Conservation (phyloP, 1,284 basidiomycete genomes). For the Agroathelia rolfsii region DNA sequence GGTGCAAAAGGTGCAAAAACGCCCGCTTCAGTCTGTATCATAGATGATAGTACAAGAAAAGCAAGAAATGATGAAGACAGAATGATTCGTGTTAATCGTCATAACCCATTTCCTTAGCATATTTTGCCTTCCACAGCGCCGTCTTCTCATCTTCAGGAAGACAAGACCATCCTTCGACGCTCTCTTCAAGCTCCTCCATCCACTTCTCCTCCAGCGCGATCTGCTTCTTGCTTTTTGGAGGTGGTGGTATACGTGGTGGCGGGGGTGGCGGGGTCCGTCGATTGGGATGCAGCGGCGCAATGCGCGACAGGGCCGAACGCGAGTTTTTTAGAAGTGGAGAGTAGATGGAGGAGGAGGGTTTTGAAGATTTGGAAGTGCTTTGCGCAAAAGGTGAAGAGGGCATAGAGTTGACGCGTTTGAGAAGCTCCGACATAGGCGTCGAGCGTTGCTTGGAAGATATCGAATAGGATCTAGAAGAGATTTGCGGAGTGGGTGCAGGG, state of each 20-base stretch:
- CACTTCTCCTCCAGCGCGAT: conserved; percentile 64
- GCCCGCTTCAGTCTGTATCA: too few species aligned
- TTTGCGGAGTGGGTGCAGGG: background rate
- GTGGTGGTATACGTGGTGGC: conserved; percentile 49
- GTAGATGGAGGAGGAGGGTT: conserved; percentile 26
- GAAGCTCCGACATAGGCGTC: conserved; percentile 64
- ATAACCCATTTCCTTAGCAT: conserved; percentile 51
- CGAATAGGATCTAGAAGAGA: background rate
- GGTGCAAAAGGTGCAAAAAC: too few species aligned
- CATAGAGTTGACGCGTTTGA: conserved; percentile 56
- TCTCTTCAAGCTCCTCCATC: conserved; percentile 68
- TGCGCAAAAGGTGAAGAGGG: conserved; percentile 51
- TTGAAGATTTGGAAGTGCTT: too few species aligned
- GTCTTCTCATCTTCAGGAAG: conserved; percentile 56
- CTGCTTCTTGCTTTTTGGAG: conserved; percentile 70
- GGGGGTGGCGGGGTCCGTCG: conserved; percentile 60
- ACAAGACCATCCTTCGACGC: conserved; percentile 60
- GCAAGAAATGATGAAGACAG: too few species aligned
- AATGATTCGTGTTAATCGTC: conserved; percentile 38
- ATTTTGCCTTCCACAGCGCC: conserved; percentile 46
- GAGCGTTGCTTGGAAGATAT: conserved; percentile 31
- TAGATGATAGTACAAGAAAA: too few species aligned
- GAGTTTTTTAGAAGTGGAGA: conserved; percentile 60
- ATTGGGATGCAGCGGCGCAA: conserved; percentile 66
- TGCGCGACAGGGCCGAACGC: conserved; percentile 46